Percentiles rank a stretch among this genome's conserved stretches.
Evolutionary conservation across 139 green algal species (phyloP).

Genomic region (Picochlorum sp.): DNA sequence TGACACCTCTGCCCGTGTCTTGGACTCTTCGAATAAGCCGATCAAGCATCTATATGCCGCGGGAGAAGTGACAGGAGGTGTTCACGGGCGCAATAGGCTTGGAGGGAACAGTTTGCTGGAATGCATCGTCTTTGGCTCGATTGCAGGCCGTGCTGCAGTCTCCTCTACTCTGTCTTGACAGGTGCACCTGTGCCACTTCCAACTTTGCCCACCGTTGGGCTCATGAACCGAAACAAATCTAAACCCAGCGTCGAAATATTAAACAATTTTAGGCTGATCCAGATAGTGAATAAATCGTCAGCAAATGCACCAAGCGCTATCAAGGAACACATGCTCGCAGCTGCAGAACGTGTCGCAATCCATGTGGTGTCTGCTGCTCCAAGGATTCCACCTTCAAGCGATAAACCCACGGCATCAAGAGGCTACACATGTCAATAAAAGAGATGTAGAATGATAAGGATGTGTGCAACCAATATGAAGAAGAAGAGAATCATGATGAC

Average conservation of each 20-base stretch:
- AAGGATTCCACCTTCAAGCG: slow-evolving; percentile 32
- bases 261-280: slow-evolving; percentile 24
- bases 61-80: slow-evolving; percentile 85
- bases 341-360: slow-evolving; percentile 12
- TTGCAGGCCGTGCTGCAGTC: slow-evolving; percentile 11
- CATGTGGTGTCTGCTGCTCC: slow-evolving; percentile 28
- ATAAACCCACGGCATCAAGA: slow-evolving; percentile 23
- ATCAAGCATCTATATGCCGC: slow-evolving; percentile 88
- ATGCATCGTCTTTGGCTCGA: slow-evolving; percentile 94
- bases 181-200: background rate
- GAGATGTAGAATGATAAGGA: slow-evolving; percentile 5
- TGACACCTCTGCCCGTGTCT: slow-evolving; percentile 6
- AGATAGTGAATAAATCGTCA: slow-evolving; percentile 14
- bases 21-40: slow-evolving; percentile 7
- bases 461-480: background rate
- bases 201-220: slow-evolving; percentile 1
- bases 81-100: slow-evolving; percentile 95
- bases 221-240: slow-evolving; percentile 21
- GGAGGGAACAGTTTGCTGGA: slow-evolving; percentile 96
- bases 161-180: background rate
- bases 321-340: slow-evolving; percentile 11
- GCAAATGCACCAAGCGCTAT: slow-evolving; percentile 6
- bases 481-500: background rate
- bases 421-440: slow-evolving; percentile 16
- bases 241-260: slow-evolving; percentile 20